Evolutionary conservation across 768 basidiomycete species (phyloP).

Genomic region (Naematelia encephala): DNA sequence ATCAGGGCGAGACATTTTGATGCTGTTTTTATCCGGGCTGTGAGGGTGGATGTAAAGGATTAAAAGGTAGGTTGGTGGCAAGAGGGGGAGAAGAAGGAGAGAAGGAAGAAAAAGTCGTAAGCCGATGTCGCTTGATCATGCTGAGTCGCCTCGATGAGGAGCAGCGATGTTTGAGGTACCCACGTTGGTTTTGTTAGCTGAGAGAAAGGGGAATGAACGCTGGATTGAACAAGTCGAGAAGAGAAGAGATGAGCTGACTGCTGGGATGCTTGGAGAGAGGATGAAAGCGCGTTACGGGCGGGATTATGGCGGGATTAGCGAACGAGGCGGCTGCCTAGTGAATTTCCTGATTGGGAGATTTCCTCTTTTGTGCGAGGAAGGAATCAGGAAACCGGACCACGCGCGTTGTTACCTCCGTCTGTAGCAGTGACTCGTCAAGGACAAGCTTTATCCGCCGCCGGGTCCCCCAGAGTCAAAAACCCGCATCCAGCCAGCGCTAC

Average conservation of each 20-base stretch:
- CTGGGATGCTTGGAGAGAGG: no score
- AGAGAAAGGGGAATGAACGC: not conserved
- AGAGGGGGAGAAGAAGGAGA: constrained; percentile 3
- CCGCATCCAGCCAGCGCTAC: no score
- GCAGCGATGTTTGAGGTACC: constrained; percentile 13
- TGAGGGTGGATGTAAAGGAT: not conserved
- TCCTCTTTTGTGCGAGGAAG: no score
- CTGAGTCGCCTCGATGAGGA: constrained; percentile 2
- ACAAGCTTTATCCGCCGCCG: not conserved
- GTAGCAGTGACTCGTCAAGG: no score
- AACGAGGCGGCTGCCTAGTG: not conserved
- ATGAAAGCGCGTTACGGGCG: not conserved
- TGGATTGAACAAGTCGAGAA: not conserved
- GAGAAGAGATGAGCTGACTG: constrained; percentile 1
- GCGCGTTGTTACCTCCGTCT: no score
- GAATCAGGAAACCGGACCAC: no score
- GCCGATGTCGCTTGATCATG: constrained; percentile 19
- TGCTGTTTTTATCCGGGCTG: not conserved
- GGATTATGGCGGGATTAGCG: not conserved
- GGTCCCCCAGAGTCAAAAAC: no score
- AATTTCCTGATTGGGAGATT: not conserved
- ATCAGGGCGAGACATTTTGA: constrained; percentile 47
- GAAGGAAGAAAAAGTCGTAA: constrained; percentile 17
- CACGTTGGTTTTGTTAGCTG: constrained; percentile 13
- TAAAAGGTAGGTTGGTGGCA: not conserved